These are phyloP conservation scores for Tetracladium marchalianum DNA, from an alignment of 495 filamentous ascomycete species.

Conservation along the genomic window DNA sequence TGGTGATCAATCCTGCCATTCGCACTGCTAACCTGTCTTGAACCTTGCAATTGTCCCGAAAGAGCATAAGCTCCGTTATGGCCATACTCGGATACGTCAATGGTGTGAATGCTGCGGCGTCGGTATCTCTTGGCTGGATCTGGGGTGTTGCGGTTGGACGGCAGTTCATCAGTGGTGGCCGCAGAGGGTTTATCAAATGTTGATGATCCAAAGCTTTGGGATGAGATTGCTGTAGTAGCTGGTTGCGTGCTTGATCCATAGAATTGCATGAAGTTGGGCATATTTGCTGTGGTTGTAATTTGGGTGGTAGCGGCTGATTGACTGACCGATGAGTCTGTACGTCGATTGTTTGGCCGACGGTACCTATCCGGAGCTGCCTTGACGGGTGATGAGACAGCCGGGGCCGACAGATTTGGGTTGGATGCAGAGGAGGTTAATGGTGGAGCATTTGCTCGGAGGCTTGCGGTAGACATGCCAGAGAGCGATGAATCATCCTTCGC, in stretches of 20 bases:
- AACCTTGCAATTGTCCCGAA: slow-evolving; percentile 18
- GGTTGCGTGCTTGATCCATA: slow-evolving; percentile 8
- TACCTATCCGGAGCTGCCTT: slow-evolving; percentile 45
- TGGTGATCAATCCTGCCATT: slow-evolving; percentile 21
- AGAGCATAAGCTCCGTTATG: slow-evolving; percentile 11
- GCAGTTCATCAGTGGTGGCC: slow-evolving; percentile 37
- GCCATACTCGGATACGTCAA: slow-evolving; percentile 53
- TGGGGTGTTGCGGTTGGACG: slow-evolving; percentile 33
- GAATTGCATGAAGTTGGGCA: slow-evolving; percentile 21
- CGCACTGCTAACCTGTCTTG: slow-evolving; percentile 19
- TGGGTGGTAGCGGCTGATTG: slow-evolving; percentile 24
- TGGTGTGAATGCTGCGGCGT: slow-evolving; percentile 71
- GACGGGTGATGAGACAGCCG: slow-evolving; percentile 16
- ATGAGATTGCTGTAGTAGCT: background rate
- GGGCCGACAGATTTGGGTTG: slow-evolving; percentile 20
- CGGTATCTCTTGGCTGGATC: slow-evolving; percentile 70
- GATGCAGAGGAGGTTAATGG: slow-evolving; percentile 9
- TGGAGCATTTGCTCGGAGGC: too few relatives aligned
- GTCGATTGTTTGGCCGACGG: slow-evolving; percentile 34
- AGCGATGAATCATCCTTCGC: slow-evolving; percentile 26
- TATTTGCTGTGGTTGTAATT: slow-evolving; percentile 1
- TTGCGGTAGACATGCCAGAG: slow-evolving; percentile 20
- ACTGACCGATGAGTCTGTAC: slow-evolving; percentile 26
- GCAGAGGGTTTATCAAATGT: slow-evolving; percentile 8
- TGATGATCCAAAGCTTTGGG: slow-evolving; percentile 11